Evolutionary conservation across 371 early-diverging fungal genomes (phyloP).

Genomic region (Lichtheimia hyalospora): DNA sequence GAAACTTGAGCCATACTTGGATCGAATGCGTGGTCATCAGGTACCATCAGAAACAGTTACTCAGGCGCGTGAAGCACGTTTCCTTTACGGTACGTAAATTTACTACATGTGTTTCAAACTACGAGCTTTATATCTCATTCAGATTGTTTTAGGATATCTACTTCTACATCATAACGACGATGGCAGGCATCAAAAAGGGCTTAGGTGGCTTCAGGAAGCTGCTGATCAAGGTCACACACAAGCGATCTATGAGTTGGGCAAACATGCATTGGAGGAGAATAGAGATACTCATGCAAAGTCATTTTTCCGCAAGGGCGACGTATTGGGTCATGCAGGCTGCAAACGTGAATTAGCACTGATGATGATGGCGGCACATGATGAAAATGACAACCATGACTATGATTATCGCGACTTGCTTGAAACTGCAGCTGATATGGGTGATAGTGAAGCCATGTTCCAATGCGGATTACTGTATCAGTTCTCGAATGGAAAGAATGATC

Average conservation of each 20-base stretch:
- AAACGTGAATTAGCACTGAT: slow-evolving; percentile 26
- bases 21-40: slow-evolving; percentile 24
- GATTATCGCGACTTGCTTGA: slow-evolving; percentile 10
- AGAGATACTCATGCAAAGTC: slow-evolving; percentile 12
- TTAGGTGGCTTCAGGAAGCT: slow-evolving; percentile 18
- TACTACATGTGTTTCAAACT: no score
- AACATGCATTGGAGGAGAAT: slow-evolving; percentile 7
- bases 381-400: slow-evolving; percentile 1
- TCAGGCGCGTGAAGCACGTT: slow-evolving; percentile 35
- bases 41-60: slow-evolving; percentile 22
- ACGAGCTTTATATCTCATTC: not conserved
- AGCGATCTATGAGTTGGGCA: slow-evolving; percentile 18
- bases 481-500: slow-evolving; percentile 6
- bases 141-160: slow-evolving; percentile 13
- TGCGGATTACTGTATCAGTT: slow-evolving; percentile 13
- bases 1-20: slow-evolving; percentile 13
- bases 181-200: not conserved
- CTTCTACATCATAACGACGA: slow-evolving; percentile 6
- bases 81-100: slow-evolving; percentile 24
- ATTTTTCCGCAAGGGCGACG: slow-evolving; percentile 15
- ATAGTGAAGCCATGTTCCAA: slow-evolving; percentile 17
- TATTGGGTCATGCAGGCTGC: slow-evolving; percentile 16
- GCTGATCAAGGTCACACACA: slow-evolving; percentile 20
- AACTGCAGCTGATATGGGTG: slow-evolving; percentile 16
- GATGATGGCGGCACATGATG: slow-evolving; percentile 9